These are phyloP conservation scores for Venturia effusa DNA, from an alignment of 2,329 filamentous ascomycete species.

Conservation along the genomic window DNA sequence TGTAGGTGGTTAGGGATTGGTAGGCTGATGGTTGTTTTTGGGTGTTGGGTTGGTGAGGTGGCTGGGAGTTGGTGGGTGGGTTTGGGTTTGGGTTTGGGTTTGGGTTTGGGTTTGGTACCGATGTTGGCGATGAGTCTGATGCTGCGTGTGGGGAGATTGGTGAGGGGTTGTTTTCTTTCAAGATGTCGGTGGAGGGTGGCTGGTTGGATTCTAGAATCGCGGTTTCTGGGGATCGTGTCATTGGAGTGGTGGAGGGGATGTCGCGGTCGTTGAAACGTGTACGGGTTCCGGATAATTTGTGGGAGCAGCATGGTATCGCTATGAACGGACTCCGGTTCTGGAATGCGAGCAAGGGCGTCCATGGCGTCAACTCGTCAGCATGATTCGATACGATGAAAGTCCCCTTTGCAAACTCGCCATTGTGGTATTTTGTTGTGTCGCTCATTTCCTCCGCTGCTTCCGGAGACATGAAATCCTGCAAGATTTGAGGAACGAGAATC, in stretches of 20 bases:
- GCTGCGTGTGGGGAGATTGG: neutral
- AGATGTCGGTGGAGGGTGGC: neutral
- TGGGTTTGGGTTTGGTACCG: neutral
- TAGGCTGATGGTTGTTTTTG: conserved; percentile 56
- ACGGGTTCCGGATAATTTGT: conserved; percentile 63
- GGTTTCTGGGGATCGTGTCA: neutral
- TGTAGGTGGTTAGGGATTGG: conserved; percentile 72
- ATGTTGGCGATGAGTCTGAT: neutral
- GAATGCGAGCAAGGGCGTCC: conserved; percentile 82
- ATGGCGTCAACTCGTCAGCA: conserved; percentile 88
- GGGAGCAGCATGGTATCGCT: conserved; percentile 90
- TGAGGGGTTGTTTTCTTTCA: neutral
- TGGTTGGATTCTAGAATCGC: neutral
- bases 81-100: too few relatives aligned
- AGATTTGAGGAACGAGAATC: conserved; percentile 48
- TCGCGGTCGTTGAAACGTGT: conserved; percentile 41
- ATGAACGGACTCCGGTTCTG: conserved; percentile 72
- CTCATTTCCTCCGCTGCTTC: neutral
- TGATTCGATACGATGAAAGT: conserved; percentile 97
- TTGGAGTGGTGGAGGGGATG: too few relatives aligned
- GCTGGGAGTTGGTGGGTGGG: too few relatives aligned
- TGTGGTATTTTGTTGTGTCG: conserved; percentile 29
- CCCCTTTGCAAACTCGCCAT: conserved; percentile 57
- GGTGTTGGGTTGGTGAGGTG: too few relatives aligned
- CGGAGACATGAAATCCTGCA: conserved; percentile 14